Base-by-base conservation (phyloP, 805 yeast species). In the Candida arabinofermentans region DNA sequence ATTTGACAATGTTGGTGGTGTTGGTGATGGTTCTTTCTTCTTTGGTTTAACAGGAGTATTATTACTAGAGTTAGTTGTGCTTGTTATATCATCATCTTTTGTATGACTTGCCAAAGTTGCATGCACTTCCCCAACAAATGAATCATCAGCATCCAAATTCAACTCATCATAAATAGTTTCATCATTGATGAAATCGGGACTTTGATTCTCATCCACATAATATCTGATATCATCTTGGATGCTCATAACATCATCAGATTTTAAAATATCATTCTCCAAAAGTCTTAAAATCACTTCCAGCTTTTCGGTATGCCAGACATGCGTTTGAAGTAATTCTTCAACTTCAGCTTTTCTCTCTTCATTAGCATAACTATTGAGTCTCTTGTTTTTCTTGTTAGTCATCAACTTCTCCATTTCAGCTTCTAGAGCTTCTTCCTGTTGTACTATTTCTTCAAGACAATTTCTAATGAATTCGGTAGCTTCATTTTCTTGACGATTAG, bases 161-260 rank as follows among this genome's bases (percentile, higher is more conserved):
- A 93, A 73, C 42, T 83, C 90, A 53, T 93, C 98, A 64, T 91
- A 93, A 49, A 93, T 79, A 16, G 89, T 89, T 51, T 91, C 97
- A 62, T 93, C 96, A 57, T 89, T 96, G 34, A 91, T 83, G 60
- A 90, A 93, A 58, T 93, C 98, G 7, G 83, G 93, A 42, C 86
- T 96, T 64, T 85, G 93, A 59, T 93, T 93, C 55, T 86, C 86
- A 53, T 93, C 98, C 29, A 93, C 88, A 61, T 88, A 91, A 64
- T 93, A 91, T 49, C 78, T 84, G 64, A 93, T 82, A 63, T 93
- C 98, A 36, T 93, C 99, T 59, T 83, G 82, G 45, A 89, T 77
- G 23, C 71, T 79, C 59, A 83, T 79, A 7, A 93, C 79, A 24
- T 77, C 74, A 18, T 86, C 95, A 2, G 90, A 81, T 24, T 81